Evolutionary conservation across 352 stramenopile genomes (phyloP).

Genomic region (Globisporangium yorkense): DNA sequence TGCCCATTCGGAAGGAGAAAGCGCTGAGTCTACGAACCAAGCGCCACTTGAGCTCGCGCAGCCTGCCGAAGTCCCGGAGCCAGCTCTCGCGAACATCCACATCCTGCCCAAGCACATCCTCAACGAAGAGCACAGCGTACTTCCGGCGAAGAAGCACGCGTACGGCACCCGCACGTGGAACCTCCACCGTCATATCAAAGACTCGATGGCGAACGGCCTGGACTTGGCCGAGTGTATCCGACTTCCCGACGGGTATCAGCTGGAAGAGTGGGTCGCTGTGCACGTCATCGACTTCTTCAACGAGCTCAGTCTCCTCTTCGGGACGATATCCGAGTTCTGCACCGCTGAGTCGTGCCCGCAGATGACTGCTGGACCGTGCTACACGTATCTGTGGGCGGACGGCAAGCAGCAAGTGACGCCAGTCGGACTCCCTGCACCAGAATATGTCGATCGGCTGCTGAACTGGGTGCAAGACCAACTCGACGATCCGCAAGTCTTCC

Average conservation of each 20-base stretch:
- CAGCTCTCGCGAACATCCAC: constrained; percentile 6
- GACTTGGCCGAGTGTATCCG: constrained; percentile 60
- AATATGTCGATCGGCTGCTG: constrained; percentile 86
- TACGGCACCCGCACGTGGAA: constrained; percentile 60
- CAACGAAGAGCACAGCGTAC: constrained; percentile 50
- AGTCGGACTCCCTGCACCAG: constrained; percentile 51
- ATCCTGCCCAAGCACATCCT: constrained; percentile 46
- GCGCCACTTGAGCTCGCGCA: constrained; percentile 3
- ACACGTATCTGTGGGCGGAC: constrained; percentile 87
- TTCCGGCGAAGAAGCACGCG: constrained; percentile 45
- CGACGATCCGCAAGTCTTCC: constrained; percentile 63
- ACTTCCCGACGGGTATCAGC: constrained; percentile 50
- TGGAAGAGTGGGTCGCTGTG: constrained; percentile 68
- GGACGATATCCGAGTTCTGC: constrained; percentile 83
- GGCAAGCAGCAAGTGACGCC: constrained; percentile 41
- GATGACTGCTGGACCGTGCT: constrained; percentile 76
- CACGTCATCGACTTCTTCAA: constrained; percentile 92
- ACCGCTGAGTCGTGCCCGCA: constrained; percentile 51
- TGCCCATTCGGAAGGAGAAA: constrained; percentile 1
- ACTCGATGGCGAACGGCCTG: constrained; percentile 48
- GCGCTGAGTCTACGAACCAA: not conserved
- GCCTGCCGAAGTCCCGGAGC: not conserved
- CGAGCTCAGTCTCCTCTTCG: constrained; percentile 89
- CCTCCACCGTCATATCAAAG: constrained; percentile 64
- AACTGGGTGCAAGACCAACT: constrained; percentile 86